phyloP scores from a whole-genome alignment of 2,329 filamentous ascomycete species.

The Paraphoma chrysanthemicola region DNA sequence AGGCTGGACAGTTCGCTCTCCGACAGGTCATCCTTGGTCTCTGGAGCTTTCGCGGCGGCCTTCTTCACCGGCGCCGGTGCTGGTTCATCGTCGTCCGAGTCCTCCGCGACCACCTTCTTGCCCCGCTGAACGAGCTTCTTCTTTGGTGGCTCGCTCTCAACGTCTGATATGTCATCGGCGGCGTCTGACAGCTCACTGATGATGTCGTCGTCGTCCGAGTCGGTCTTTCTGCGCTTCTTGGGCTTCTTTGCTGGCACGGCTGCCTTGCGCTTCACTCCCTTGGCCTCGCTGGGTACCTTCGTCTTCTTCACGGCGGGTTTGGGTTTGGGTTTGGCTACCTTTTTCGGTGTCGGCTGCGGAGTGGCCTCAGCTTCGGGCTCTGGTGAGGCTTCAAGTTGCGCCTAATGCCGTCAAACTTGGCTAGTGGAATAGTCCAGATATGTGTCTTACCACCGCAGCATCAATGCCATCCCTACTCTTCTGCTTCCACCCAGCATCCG shows the following conservation, averaged over 20 bases:
- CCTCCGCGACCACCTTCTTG: slow-evolving; percentile 37
- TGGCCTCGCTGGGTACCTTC: slow-evolving; percentile 18
- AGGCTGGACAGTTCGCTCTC: slow-evolving; percentile 75
- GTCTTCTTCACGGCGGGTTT: slow-evolving; percentile 32
- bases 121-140: slow-evolving; percentile 28
- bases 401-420: not conserved
- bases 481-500: slow-evolving; percentile 61
- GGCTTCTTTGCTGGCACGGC: slow-evolving; percentile 35
- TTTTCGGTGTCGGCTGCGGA: slow-evolving; percentile 27
- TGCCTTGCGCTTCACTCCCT: slow-evolving; percentile 42
- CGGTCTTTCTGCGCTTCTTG: slow-evolving; percentile 40
- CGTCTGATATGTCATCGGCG: slow-evolving; percentile 23
- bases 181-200: slow-evolving; percentile 28
- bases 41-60: slow-evolving; percentile 11
- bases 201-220: slow-evolving; percentile 37
- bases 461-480: slow-evolving; percentile 51
- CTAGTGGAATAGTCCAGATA: not conserved
- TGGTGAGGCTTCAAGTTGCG: not conserved
- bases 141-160: slow-evolving; percentile 32
- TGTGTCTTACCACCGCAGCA: slow-evolving; percentile 37
- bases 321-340: slow-evolving; percentile 23
- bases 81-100: slow-evolving; percentile 32
- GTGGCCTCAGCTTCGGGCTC: not conserved
- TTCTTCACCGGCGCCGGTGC: slow-evolving; percentile 14
- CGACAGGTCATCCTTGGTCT: slow-evolving; percentile 43